Conservation (phyloP, 495 filamentous ascomycete species). For the Penicillium parvum region DNA sequence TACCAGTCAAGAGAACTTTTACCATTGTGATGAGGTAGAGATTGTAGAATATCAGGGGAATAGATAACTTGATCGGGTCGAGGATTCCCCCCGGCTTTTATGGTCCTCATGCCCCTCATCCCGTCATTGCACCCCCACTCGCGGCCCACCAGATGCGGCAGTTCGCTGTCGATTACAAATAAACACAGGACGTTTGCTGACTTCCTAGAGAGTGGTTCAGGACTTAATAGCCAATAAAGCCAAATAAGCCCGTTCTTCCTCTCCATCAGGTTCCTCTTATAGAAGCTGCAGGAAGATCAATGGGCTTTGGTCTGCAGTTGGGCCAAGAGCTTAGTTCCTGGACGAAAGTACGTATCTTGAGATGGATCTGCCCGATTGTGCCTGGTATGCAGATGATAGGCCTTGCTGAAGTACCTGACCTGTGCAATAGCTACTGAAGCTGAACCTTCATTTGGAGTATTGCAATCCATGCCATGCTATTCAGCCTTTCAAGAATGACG, state of each 20-base stretch:
- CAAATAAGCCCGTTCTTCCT: slow-evolving; percentile 3
- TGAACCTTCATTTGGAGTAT: too few species aligned
- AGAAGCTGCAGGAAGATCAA: too few species aligned
- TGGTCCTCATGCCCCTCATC: slow-evolving; percentile 21
- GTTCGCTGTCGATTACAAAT: slow-evolving; percentile 20
- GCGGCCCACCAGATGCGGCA: slow-evolving; percentile 4
- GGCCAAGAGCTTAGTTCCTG: too few species aligned
- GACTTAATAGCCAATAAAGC: slow-evolving; percentile 5
- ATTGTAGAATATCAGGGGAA: not conserved
- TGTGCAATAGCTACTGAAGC: too few species aligned
- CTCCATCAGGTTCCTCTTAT: too few species aligned
- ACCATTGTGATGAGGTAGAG: slow-evolving; percentile 27
- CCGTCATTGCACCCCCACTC: slow-evolving; percentile 24
- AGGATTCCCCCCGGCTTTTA: slow-evolving; percentile 15
- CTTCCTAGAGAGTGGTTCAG: not conserved
- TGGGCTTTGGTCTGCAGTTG: too few species aligned
- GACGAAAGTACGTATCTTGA: too few species aligned
- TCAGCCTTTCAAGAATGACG: not conserved
- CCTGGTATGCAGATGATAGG: too few species aligned
- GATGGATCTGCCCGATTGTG: too few species aligned
- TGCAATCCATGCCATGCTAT: not conserved
- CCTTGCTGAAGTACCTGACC: too few species aligned
- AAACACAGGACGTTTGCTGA: not conserved
- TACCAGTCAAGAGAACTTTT: slow-evolving; percentile 44
- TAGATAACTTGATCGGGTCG: not conserved